phyloP scores from a whole-genome alignment of 257 asterid genomes.

The Primulina eburnea region DNA sequence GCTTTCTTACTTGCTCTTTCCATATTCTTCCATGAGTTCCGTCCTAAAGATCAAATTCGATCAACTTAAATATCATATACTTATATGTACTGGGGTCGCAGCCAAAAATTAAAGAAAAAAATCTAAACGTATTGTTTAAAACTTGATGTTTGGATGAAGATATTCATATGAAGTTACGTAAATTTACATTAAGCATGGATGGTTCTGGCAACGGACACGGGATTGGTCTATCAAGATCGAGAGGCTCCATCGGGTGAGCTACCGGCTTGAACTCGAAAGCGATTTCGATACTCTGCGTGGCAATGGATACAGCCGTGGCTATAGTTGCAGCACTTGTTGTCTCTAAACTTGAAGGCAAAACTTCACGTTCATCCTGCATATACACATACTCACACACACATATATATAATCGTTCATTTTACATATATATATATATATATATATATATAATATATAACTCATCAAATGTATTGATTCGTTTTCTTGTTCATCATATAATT shows the following conservation, averaged over 20 bases:
- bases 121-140: background rate
- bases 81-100: background rate
- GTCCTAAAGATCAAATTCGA: conserved; percentile 42
- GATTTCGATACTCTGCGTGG: conserved; percentile 61
- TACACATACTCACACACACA: no score
- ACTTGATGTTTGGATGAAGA: background rate
- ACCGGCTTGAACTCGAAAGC: conserved; percentile 77
- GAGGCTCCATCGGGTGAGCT: conserved; percentile 76
- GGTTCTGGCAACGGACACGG: conserved; percentile 92
- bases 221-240: conserved; percentile 69
- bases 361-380: conserved; percentile 59
- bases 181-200: conserved; percentile 77
- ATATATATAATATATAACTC: no score
- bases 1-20: conserved; percentile 79
- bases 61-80: background rate
- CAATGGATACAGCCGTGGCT: conserved; percentile 42
- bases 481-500: background rate
- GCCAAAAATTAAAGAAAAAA: background rate
- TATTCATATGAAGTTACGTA: no score
- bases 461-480: no score
- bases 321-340: conserved; percentile 32
- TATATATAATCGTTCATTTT: background rate
- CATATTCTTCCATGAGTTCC: conserved; percentile 64
- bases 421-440: no score
- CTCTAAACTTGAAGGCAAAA: conserved; percentile 49